phyloP scores from a whole-genome alignment of 257 asterid species.

The Plectranthus barbatus region DNA sequence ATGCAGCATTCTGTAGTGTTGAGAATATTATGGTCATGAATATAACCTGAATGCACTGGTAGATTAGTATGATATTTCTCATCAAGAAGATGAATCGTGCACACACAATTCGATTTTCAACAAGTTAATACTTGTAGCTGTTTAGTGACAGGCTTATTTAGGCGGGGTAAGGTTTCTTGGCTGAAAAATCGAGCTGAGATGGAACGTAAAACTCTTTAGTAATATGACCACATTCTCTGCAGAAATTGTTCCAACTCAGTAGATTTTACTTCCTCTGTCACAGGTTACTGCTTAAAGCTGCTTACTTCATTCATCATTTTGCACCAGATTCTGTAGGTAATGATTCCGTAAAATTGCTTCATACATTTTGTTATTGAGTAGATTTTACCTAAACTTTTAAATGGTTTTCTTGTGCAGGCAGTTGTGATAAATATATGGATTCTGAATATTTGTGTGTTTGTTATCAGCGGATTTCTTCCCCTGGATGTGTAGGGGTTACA shows the following conservation, averaged over 20 bases:
- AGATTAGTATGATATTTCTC: not conserved
- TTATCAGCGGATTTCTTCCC: slow-evolving; percentile 14
- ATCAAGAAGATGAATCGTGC: not conserved
- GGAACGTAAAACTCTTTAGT: not conserved
- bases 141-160: not conserved
- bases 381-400: too few relatives aligned
- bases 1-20: not conserved
- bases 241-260: not conserved
- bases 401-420: slow-evolving; percentile 21
- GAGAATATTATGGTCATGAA: too few relatives aligned
- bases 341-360: not conserved
- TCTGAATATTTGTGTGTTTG: slow-evolving; percentile 19
- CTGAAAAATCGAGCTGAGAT: too few relatives aligned
- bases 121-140: not conserved
- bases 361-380: not conserved
- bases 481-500: slow-evolving; percentile 13
- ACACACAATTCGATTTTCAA: not conserved
- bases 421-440: slow-evolving; percentile 12
- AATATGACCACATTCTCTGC: not conserved
- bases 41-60: too few relatives aligned
- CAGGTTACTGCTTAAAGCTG: slow-evolving; percentile 40
- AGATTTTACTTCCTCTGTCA: not conserved
- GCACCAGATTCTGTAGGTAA: slow-evolving; percentile 21
- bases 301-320: slow-evolving; percentile 5
- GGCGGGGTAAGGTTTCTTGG: not conserved